Evolutionary conservation across 805 yeast species (phyloP), one percentile per base, ranked within the genome.

Genomic region (Spathaspora arborariae): DNA sequence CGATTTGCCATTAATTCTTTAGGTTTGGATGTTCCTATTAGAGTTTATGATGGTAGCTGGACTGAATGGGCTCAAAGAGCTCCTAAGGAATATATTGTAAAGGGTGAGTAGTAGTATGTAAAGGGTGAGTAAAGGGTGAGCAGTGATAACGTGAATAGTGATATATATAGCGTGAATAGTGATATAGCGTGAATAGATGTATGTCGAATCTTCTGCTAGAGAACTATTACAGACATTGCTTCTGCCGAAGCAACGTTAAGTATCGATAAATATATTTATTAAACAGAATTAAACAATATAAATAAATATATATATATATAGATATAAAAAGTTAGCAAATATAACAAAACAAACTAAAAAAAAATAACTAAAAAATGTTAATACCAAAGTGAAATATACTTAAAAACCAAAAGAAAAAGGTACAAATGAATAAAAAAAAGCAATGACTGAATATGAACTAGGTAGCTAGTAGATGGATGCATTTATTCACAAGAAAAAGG

Each of bases 21-120:
- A 33, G 65, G 69, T 9, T 56, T 64, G n/a, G 56, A 67, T 10
- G 63, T 67, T 15, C 68, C 74, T 5, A 52, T 72, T 16, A 59
- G 70, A 41, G 75, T 71, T 1, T 70, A 71, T 56, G 99, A 94
- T 57, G 99, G 96, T 9, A 81, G 88, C 38, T 87, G 96, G 96
- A 73, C 79, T 6, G 96, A 89, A 58, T 88, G 92, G 87, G 92
- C 88, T 4, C 82, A 78, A 61, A 74, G 91, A 50, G 89, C 89
- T 0, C 84, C 83, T 4, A 50, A 65, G 7, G 76, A 77, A 27
- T 66, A 68, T 45, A 79, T 85, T 30, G 78, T 68, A 20, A 81
- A 78, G 49, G 55, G 48, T 44, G 34, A 24, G 21, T 19, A 13
- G 9, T 37, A 37, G n/a, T n/a, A n/a, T n/a, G n/a, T n/a, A n/a